These are phyloP conservation scores for Pholiota molesta DNA, from an alignment of 768 basidiomycete species.

Conservation along the genomic window DNA sequence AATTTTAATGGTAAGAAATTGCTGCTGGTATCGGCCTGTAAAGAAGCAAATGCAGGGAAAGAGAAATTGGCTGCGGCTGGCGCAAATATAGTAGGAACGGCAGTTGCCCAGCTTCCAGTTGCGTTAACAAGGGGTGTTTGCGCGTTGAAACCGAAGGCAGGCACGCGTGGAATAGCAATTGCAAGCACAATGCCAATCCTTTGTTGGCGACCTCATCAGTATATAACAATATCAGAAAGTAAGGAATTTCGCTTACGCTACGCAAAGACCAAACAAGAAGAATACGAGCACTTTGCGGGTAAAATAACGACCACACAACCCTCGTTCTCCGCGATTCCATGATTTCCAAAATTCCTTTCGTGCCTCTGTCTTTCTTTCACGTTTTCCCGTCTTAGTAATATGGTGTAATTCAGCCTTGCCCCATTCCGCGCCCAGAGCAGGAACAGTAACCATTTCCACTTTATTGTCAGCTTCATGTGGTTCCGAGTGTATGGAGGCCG, in stretches of 20 bases:
- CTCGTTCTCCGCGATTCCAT: slow-evolving; percentile 80
- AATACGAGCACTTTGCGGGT: slow-evolving; percentile 76
- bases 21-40: slow-evolving; percentile 74
- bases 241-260: slow-evolving; percentile 42
- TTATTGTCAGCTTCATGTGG: slow-evolving; percentile 42
- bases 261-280: slow-evolving; percentile 62
- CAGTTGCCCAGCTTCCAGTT: slow-evolving; percentile 56
- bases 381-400: slow-evolving; percentile 73
- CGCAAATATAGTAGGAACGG: slow-evolving; percentile 66
- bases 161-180: slow-evolving; percentile 85
- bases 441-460: slow-evolving; percentile 91
- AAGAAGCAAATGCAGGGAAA: slow-evolving; percentile 75
- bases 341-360: slow-evolving; percentile 65
- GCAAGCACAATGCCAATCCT: slow-evolving; percentile 74
- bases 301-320: slow-evolving; percentile 80
- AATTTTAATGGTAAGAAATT: slow-evolving; percentile 83
- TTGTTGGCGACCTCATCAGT: background rate
- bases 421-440: slow-evolving; percentile 92
- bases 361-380: slow-evolving; percentile 59
- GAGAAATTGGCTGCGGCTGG: slow-evolving; percentile 87
- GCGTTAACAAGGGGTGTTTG: slow-evolving; percentile 60
- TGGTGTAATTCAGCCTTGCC: slow-evolving; percentile 72
- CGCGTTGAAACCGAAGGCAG: slow-evolving; percentile 65
- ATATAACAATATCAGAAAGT: slow-evolving; percentile 10
- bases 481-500: slow-evolving; percentile 39